These are phyloP conservation scores for Noccaea bulbosa DNA, from an alignment of 345 rosid species.

Conservation along the genomic window DNA sequence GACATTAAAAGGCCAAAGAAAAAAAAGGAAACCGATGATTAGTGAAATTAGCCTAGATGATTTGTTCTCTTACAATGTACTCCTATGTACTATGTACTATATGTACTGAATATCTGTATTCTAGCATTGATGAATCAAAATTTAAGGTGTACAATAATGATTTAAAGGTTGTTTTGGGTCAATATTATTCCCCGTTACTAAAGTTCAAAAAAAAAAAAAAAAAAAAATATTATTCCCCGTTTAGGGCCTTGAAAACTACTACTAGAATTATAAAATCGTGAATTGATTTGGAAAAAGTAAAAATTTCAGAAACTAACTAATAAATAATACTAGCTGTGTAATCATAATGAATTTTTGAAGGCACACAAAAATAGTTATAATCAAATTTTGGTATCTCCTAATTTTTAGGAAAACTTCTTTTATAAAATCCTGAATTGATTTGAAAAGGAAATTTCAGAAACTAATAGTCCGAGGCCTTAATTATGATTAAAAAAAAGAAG, in stretches of 20 bases:
- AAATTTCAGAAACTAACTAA: too few species aligned
- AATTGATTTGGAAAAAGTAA: too few species aligned
- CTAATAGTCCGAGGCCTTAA: neutral
- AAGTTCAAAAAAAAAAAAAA: too few species aligned
- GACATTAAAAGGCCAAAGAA: neutral
- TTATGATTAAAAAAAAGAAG: constrained; percentile 9
- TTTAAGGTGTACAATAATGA: neutral
- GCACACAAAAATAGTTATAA: too few species aligned
- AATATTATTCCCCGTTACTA: too few species aligned
- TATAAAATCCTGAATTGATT: neutral
- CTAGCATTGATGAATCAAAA: neutral
- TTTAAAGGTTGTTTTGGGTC: neutral
- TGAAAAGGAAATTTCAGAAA: neutral
- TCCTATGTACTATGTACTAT: neutral
- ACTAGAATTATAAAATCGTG: too few species aligned
- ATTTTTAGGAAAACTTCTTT: neutral
- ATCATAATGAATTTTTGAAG: too few species aligned
- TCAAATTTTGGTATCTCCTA: neutral
- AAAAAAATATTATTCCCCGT: neutral
- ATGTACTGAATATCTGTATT: neutral
- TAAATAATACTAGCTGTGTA: too few species aligned
- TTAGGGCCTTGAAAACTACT: too few species aligned
- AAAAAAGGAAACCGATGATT: neutral
- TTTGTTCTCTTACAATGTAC: neutral
- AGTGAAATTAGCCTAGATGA: neutral